Base-by-base conservation (phyloP, 106 monocot species). In the Dendrobium nobile region DNA sequence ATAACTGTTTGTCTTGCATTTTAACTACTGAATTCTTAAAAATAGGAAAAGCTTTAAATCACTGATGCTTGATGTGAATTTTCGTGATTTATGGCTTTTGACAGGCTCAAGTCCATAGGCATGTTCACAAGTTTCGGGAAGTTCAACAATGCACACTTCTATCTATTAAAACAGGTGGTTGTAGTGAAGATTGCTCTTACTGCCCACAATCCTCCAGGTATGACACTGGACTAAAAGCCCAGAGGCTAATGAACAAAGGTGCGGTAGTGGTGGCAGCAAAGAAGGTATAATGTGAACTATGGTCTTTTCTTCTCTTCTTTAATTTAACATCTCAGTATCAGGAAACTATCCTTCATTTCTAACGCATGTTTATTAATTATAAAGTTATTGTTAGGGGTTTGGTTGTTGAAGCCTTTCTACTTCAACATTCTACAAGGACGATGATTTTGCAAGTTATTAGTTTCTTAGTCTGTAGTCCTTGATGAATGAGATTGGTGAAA, bases 111-210 rank as follows among this genome's bases (percentile, higher is more conserved):
- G 99, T 99, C 40, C 99, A 99, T 80, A 93, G 93, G 78, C 89
- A 89, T 80, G 84, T 33, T 68, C 99, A 99, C 82, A 99, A 93
- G 72, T 93, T 99, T 73, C 79, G 95, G 37, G 95, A 99, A 91
- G 95, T 99, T 47, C 99, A 99, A 67, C 99, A 99, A 24, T 99
- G 99, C 82, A 99, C 99, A 19, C 93, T 99, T 79, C 93, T 99
- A 37, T 99, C 99, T 24, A 91, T 99, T 64, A 99, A 99, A 86
- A 99, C 99, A 11, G 99, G 95, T 45, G 99, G 99, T 7, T 99
- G 95, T 55, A 99, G 93, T 84, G 95, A 99, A 91, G 95, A 99
- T 85, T 99, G 98, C 85, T 95, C 95, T 10, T 99, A 99, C 77
- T 99, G 98, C 28, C 98, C 98, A 37, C 95, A 99, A 47, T 99